phyloP scores from a whole-genome alignment of 1,139 yeast species.

The Yamadazyma atmosphaerica region DNA sequence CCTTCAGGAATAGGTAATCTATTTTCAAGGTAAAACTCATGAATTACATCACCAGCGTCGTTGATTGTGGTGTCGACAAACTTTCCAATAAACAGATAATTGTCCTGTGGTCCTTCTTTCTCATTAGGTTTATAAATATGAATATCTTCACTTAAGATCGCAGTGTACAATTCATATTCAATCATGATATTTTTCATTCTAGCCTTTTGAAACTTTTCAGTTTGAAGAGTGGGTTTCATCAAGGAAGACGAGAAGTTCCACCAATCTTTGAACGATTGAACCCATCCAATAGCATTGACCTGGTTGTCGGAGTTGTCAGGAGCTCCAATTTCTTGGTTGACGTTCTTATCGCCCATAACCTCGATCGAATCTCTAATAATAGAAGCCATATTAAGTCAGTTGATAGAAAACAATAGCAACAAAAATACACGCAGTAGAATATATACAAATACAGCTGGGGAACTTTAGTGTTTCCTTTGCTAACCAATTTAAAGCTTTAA shows the following conservation, averaged over 20 bases:
- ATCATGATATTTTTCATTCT: constrained; percentile 25
- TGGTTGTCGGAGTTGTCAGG: not conserved
- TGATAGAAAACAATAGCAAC: too few relatives aligned
- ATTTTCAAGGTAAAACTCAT: constrained; percentile 39
- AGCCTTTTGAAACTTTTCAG: constrained; percentile 20
- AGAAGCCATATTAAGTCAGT: constrained; percentile 8
- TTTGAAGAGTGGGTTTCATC: constrained; percentile 18
- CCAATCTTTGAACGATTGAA: constrained; percentile 39
- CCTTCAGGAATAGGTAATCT: constrained; percentile 17
- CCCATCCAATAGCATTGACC: constrained; percentile 19
- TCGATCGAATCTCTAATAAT: constrained; percentile 18
- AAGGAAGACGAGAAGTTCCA: constrained; percentile 34
- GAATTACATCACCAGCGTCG: constrained; percentile 29
- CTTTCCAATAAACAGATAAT: constrained; percentile 18
- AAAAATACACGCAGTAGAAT: too few relatives aligned
- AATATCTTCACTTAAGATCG: constrained; percentile 35
- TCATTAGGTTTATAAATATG: constrained; percentile 21
- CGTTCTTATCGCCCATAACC: constrained; percentile 16
- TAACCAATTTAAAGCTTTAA: too few relatives aligned
- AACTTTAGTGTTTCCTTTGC: too few relatives aligned
- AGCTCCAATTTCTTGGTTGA: not conserved
- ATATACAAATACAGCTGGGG: too few relatives aligned
- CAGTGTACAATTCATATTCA: constrained; percentile 37
- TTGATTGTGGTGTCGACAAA: constrained; percentile 35
- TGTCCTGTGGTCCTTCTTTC: constrained; percentile 7